Percentiles rank a stretch among this genome's conserved stretches.
These are phyloP conservation scores for Phoenix roebelenii DNA, from an alignment of 176 grass and related monocot genomes.

Conservation along the genomic window DNA sequence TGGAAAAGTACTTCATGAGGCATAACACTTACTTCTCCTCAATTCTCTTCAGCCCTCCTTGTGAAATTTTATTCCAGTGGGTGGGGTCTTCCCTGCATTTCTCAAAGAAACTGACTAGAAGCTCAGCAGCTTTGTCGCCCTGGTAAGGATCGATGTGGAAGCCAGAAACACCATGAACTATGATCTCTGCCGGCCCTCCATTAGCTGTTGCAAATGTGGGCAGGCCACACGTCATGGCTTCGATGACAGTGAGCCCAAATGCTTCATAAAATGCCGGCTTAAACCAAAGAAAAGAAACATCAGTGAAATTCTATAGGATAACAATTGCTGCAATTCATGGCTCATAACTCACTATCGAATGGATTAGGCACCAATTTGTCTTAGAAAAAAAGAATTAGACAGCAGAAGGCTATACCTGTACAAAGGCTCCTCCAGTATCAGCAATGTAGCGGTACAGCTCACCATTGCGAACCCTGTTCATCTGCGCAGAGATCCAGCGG, in stretches of 20 bases:
- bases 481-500: slow-evolving; percentile 95
- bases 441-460: slow-evolving; percentile 91
- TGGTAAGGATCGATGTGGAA: slow-evolving; percentile 12
- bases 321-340: no score
- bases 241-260: slow-evolving; percentile 1
- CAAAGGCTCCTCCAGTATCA: slow-evolving; percentile 81
- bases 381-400: background rate
- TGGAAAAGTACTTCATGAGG: background rate
- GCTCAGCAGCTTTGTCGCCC: slow-evolving; percentile 1
- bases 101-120: slow-evolving; percentile 5
- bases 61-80: slow-evolving; percentile 1
- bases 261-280: slow-evolving; percentile 8
- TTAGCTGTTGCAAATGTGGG: background rate
- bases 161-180: slow-evolving; percentile 3
- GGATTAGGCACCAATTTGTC: no score
- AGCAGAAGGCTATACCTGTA: slow-evolving; percentile 45
- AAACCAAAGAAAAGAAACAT: background rate
- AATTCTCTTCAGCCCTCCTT: slow-evolving; percentile 1
- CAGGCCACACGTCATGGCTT: slow-evolving; percentile 2
- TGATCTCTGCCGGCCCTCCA: slow-evolving; percentile 1
- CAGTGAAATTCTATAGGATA: background rate
- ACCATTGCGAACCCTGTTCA: slow-evolving; percentile 75
- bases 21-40: background rate
- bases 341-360: no score
- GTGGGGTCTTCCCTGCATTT: slow-evolving; percentile 5